Evolutionary conservation across 345 rosid species (phyloP).

Genomic region (Theobroma cacao): DNA sequence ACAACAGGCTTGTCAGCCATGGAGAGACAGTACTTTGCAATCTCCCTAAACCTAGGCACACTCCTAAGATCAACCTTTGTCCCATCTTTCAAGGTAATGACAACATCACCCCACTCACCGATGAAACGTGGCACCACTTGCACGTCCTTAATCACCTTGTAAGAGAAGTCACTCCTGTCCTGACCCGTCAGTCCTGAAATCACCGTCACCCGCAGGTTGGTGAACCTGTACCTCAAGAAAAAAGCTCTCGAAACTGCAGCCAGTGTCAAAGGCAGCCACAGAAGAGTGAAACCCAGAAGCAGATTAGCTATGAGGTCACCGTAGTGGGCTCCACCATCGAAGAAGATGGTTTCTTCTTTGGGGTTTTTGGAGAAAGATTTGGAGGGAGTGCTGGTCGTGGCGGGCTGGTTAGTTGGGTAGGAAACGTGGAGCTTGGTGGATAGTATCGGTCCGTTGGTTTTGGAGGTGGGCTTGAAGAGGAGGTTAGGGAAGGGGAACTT

Average conservation of each 20-base stretch:
- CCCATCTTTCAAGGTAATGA: slow-evolving; percentile 75
- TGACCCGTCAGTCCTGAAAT: slow-evolving; percentile 83
- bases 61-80: slow-evolving; percentile 84
- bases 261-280: slow-evolving; percentile 92
- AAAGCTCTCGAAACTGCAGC: slow-evolving; percentile 89
- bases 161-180: slow-evolving; percentile 89
- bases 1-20: slow-evolving; percentile 68
- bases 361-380: slow-evolving; percentile 28
- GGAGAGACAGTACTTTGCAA: slow-evolving; percentile 71
- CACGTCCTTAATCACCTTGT: slow-evolving; percentile 79
- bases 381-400: slow-evolving; percentile 24
- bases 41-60: slow-evolving; percentile 88
- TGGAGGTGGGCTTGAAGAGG: slow-evolving; percentile 9
- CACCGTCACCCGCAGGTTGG: slow-evolving; percentile 86
- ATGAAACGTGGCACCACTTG: slow-evolving; percentile 90
- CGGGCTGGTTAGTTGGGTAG: slow-evolving; percentile 45
- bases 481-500: slow-evolving; percentile 21
- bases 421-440: slow-evolving; percentile 48
- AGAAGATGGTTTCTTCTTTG: slow-evolving; percentile 67
- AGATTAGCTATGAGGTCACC: slow-evolving; percentile 86
- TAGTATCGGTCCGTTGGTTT: slow-evolving; percentile 22
- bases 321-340: slow-evolving; percentile 94
- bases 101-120: slow-evolving; percentile 94
- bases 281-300: slow-evolving; percentile 73
- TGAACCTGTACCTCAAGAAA: slow-evolving; percentile 81